Conservation (phyloP, 2,329 filamentous ascomycete species). For the Bipolaris victoriae region DNA sequence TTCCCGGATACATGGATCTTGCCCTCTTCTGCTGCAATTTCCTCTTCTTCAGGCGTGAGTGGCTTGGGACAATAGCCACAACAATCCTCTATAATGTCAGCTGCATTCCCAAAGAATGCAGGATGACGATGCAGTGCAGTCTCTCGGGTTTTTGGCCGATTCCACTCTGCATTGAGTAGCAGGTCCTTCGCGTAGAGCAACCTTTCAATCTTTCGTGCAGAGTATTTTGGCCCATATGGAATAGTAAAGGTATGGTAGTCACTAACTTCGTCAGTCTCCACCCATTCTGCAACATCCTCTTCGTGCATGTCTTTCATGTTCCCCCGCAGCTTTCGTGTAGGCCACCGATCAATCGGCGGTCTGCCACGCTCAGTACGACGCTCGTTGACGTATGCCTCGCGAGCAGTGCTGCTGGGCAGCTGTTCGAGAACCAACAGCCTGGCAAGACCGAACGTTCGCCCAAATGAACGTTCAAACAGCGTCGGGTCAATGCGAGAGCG, state of each 20-base stretch:
- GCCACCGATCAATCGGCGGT: conserved; percentile 58
- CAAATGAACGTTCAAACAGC: conserved; percentile 83
- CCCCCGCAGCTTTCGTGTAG: conserved; percentile 57
- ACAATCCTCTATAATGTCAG: conserved; percentile 77
- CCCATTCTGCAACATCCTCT: conserved; percentile 85
- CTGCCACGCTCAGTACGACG: conserved; percentile 75
- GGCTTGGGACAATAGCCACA: conserved; percentile 79
- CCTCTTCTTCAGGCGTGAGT: conserved; percentile 71
- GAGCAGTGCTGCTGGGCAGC: conserved; percentile 70
- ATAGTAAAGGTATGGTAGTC: conserved; percentile 74
- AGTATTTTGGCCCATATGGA: conserved; percentile 64
- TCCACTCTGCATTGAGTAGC: conserved; percentile 84
- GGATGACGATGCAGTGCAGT: conserved; percentile 83
- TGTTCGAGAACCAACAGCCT: conserved; percentile 80
- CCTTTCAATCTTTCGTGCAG: conserved; percentile 77
- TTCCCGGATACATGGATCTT: conserved; percentile 78
- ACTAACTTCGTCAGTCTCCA: conserved; percentile 75
- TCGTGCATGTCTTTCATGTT: conserved; percentile 80
- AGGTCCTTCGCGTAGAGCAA: conserved; percentile 82
- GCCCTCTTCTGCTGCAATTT: conserved; percentile 72
- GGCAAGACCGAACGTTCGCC: conserved; percentile 75
- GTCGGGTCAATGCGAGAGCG: conserved; percentile 80
- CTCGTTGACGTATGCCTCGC: conserved; percentile 73
- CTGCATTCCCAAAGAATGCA: conserved; percentile 77
- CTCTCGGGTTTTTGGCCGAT: conserved; percentile 73